Conservation (phyloP, 2,329 filamentous ascomycete species). For the Colletotrichum shisoi region DNA sequence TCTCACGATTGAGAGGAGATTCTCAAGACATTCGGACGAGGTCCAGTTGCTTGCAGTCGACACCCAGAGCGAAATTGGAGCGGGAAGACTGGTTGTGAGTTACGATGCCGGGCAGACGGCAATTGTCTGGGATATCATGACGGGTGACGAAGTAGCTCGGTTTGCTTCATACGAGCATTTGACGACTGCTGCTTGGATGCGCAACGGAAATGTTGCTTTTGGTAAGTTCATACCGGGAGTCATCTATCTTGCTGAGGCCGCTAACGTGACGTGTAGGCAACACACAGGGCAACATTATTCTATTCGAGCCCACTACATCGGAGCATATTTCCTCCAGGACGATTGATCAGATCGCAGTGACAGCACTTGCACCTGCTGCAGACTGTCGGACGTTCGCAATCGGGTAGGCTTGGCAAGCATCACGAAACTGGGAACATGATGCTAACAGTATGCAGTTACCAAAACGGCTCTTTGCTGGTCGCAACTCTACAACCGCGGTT, state of each 20-base stretch:
- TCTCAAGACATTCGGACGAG: constrained; percentile 83
- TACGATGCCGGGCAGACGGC: constrained; percentile 91
- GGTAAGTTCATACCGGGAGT: constrained; percentile 65
- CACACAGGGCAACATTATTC: constrained; percentile 87
- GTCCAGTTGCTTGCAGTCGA: constrained; percentile 87
- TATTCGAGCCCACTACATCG: constrained; percentile 91
- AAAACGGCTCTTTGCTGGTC: constrained; percentile 92
- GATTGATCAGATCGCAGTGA: constrained; percentile 90
- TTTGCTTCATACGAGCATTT: constrained; percentile 91
- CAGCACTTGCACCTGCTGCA: constrained; percentile 84
- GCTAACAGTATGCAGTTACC: constrained; percentile 68
- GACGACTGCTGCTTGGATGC: constrained; percentile 90
- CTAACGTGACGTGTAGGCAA: constrained; percentile 69
- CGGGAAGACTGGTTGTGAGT: constrained; percentile 86
- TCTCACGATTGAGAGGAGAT: constrained; percentile 84
- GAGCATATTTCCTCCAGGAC: constrained; percentile 92
- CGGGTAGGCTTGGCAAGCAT: constrained; percentile 67
- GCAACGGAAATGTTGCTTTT: constrained; percentile 95
- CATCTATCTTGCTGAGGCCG: constrained; percentile 36
- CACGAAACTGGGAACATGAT: neutral
- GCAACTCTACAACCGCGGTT: constrained; percentile 90
- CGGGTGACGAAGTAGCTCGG: constrained; percentile 87
- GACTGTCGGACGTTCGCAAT: constrained; percentile 97
- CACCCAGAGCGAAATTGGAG: constrained; percentile 86
- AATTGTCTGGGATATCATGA: constrained; percentile 96